Evolutionary conservation across 352 stramenopile genomes (phyloP), one percentile per base, ranked within the genome.

Genomic region (Pythium brachiatum): DNA sequence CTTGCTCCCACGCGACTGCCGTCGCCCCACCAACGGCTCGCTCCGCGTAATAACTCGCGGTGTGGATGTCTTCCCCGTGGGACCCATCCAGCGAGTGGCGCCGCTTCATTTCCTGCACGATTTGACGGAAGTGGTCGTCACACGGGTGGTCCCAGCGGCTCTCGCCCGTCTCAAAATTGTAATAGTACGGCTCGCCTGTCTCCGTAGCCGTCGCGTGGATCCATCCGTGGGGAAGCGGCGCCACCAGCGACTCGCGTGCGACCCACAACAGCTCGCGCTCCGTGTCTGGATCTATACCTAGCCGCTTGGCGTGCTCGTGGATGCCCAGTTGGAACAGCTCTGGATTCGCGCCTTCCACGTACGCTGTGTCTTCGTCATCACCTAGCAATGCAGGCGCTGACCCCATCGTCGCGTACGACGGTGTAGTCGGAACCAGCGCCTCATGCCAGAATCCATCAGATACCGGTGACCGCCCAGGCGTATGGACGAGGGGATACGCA

Each of bases 111-210:
- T 89, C 66, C 11, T 64, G 55, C 20, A 78, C 84, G 21, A 89
- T 59, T 38, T 75, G 70, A 29, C 79, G 82, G 66, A 88, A 95
- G 1, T 86, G 62, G 18, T 91, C 77, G 54, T 95, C 86, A 43
- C 70, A 75, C 7, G 86, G 86, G 65, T 95, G 86, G 50, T 93
- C 86, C 86, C 86, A 95, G 34, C 83, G 73, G 60, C 86, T 95
- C 53, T 93, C 86, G 9, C 84, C 83, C 1, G 75, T 86, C 16
- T 75, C 60, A n/a, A 81, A 72, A 53, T 90, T 89, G 72, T 95
- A 95, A 51, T 93, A 95, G 43, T 93, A 93, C 52, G 82, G 82
- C 36, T 75, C 69, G 11, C 72, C 78, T 16, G 72, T 84, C 64
- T 88, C 75, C 3, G 63, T 80, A 5, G 82, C 80, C 43, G 81